Percentiles rank a stretch among this genome's conserved stretches.
These are phyloP conservation scores for Nakazawaea anatomiae DNA, from an alignment of 805 yeast genomes.

Conservation along the genomic window DNA sequence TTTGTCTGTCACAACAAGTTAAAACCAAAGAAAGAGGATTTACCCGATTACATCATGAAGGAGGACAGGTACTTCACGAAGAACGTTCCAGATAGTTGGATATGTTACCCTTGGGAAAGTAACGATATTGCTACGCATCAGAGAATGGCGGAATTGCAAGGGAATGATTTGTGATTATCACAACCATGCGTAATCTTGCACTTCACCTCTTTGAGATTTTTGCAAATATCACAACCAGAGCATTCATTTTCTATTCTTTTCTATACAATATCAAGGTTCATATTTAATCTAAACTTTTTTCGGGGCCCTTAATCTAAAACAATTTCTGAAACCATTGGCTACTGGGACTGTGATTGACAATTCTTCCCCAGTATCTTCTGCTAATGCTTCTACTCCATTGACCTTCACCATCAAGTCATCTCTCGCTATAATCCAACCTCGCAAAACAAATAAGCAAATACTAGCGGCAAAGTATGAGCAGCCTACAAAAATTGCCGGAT, in stretches of 20 bases:
- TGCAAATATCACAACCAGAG: no score
- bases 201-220: no score
- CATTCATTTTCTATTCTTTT: no score
- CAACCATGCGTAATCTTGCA: no score
- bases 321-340: neutral
- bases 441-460: slow-evolving; percentile 31
- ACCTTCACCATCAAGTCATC: slow-evolving; percentile 22
- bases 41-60: slow-evolving; percentile 58
- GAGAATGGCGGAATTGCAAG: slow-evolving; percentile 66
- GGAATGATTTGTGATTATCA: slow-evolving; percentile 41
- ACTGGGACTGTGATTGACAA: slow-evolving; percentile 10
- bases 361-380: slow-evolving; percentile 22
- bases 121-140: slow-evolving; percentile 71
- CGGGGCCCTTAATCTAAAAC: slow-evolving; percentile 1
- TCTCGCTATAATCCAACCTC: slow-evolving; percentile 54
- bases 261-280: no score
- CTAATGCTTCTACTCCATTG: slow-evolving; percentile 16
- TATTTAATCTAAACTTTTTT: slow-evolving; percentile 12
- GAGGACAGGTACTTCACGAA: slow-evolving; percentile 64
- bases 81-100: slow-evolving; percentile 75
- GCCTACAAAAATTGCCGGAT: slow-evolving; percentile 58
- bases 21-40: slow-evolving; percentile 66
- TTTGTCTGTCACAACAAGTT: slow-evolving; percentile 75
- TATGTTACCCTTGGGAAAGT: slow-evolving; percentile 85
- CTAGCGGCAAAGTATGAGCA: slow-evolving; percentile 44